Base-by-base conservation (phyloP, 768 basidiomycete species). In the Sarcomyxa edulis region DNA sequence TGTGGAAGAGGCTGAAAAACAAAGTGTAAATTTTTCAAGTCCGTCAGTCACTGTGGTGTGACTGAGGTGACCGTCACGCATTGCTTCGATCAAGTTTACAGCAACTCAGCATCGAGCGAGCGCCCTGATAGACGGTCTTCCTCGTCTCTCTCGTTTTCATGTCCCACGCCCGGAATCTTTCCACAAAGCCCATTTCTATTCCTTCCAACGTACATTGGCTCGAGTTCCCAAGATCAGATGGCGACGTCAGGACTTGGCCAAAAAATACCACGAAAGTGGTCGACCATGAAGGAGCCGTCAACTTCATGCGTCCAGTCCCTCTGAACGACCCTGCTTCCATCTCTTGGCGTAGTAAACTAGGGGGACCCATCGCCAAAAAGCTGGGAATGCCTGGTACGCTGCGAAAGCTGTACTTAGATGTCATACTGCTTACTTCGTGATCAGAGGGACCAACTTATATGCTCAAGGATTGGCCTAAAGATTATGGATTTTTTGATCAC, bases 401-500 rank as follows among this genome's bases (percentile, higher is more conserved):
- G 20, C 31, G 21, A 23, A 31, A 38, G 22, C 7, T 43, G 35
- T 36, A 28, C 11, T 27, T n/a, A n/a, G 19, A 19, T 14, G 20
- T 32, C 39, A 43, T 15, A 25, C 29, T 47, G 19, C 35, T 38
- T 26, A 19, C 27, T 6, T 19, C 22, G 23, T 21, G 43, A 14
- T 31, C n/a, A 82, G 78, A 52, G 24, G 77, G 74, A 8, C 64
- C 58, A 7, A 65, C 46, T 7, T 85, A 88, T 51, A 71, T 83
- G 18, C 61, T 92, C 23, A 71, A 70, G 42, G 48, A 58, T 36
- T 89, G 80, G 66, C 89, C 89, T 0, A 55, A 61, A 12, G 73
- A 74, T 12, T 92, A 93, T 61, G 64, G 67, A 16, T 65, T 91
- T 59, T 89, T 64, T 49, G 79, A 85, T 52, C 89, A 92, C 46